Evolutionary conservation across 2,329 filamentous ascomycete species (phyloP).

Genomic region (Neopestalotiopsis sp.): DNA sequence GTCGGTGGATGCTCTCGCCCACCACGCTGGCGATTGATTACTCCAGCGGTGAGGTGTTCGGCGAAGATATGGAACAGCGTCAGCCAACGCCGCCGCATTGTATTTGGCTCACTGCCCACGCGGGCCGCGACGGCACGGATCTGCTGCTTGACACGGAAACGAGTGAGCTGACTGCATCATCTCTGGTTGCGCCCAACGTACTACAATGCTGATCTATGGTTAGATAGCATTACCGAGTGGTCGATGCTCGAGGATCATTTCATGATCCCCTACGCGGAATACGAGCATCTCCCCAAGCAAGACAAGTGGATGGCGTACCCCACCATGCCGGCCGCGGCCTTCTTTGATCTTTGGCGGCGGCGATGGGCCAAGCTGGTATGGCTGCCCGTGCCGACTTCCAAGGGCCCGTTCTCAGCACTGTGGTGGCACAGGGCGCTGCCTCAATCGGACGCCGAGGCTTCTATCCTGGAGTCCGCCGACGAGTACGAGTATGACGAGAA

Average conservation of each 20-base stretch:
- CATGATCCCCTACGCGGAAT: background rate
- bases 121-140: background rate
- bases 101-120: slow-evolving; percentile 4
- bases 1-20: slow-evolving; percentile 4
- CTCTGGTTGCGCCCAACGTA: background rate
- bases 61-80: background rate
- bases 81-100: slow-evolving; percentile 3
- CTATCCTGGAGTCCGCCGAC: background rate
- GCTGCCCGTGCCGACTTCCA: slow-evolving; percentile 1
- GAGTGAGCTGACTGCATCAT: slow-evolving; percentile 5
- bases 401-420: background rate
- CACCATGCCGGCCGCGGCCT: background rate
- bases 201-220: background rate
- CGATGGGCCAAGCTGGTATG: background rate
- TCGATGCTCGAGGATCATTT: background rate
- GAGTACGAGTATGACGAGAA: slow-evolving; percentile 4
- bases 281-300: background rate
- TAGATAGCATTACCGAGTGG: slow-evolving; percentile 5
- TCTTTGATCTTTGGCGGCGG: slow-evolving; percentile 6
- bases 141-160: slow-evolving; percentile 5
- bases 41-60: slow-evolving; percentile 2
- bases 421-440: slow-evolving; percentile 7
- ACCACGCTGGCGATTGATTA: slow-evolving; percentile 2
- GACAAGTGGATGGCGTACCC: slow-evolving; percentile 4
- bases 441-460: background rate